A percentile compares a stretch with the other conserved stretches of the same genome.
phyloP scores from a whole-genome alignment of 2,329 filamentous ascomycete genomes.

The Aspergillus candidus region DNA sequence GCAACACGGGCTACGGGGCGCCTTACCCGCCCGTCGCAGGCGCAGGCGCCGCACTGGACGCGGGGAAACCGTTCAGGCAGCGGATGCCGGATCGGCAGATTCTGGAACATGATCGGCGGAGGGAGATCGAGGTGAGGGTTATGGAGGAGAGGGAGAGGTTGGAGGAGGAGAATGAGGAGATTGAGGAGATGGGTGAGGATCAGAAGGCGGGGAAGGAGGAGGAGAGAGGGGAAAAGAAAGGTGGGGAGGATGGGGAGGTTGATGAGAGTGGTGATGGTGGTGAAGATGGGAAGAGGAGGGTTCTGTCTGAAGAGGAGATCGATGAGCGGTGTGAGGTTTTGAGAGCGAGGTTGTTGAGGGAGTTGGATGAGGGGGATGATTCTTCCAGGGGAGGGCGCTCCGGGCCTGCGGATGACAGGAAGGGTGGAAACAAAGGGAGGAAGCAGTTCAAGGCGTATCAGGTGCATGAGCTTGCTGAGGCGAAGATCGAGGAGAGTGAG shows the following conservation, averaged over 20 bases:
- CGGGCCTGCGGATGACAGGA: conserved; percentile 16
- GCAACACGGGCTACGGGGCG: conserved; percentile 60
- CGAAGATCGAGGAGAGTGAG: conserved; percentile 94
- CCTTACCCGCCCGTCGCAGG: conserved; percentile 57
- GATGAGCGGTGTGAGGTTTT: conserved; percentile 66
- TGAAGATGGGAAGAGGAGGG: conserved; percentile 29
- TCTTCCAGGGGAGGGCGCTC: conserved; percentile 14
- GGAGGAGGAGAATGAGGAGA: conserved; percentile 67
- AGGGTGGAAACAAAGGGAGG: conserved; percentile 24
- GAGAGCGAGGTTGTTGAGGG: conserved; percentile 56
- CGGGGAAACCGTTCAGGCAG: conserved; percentile 58
- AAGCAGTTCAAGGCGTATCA: conserved; percentile 77
- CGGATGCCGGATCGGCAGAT: conserved; percentile 88
- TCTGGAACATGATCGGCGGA: conserved; percentile 85
- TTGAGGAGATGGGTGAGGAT: conserved; percentile 63
- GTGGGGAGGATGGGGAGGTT: conserved; percentile 7
- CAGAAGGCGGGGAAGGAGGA: conserved; percentile 75
- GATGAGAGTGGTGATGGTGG: conserved; percentile 4
- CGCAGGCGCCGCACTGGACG: conserved; percentile 46
- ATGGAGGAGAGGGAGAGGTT: conserved; percentile 83
- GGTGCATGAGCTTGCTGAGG: conserved; percentile 91
- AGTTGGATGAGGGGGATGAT: conserved; percentile 47
- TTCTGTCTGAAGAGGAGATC: conserved; percentile 76
- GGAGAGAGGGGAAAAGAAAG: conserved; percentile 23
- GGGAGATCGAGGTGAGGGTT: conserved; percentile 87